Evolutionary conservation across 1,139 yeast species (phyloP).

Genomic region (Yamadazyma spencermartinsiae): DNA sequence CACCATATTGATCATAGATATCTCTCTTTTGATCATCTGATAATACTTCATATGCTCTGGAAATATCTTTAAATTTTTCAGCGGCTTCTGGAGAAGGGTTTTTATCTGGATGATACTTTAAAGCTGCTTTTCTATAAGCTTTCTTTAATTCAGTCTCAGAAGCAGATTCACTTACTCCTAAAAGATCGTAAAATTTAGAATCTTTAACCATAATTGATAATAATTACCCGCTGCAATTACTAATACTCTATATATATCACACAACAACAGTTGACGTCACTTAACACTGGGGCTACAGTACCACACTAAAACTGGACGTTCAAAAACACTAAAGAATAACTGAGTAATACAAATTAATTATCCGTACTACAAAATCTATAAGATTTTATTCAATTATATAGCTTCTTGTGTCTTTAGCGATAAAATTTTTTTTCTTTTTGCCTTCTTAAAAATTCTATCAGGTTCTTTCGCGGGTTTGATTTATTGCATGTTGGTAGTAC

Average conservation of each 20-base stretch:
- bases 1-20: constrained; percentile 86
- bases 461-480: not conserved
- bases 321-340: no score
- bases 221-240: not conserved
- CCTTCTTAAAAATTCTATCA: not conserved
- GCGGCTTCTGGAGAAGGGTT: constrained; percentile 79
- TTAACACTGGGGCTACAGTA: no score
- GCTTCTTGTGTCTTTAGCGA: not conserved
- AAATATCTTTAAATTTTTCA: constrained; percentile 90
- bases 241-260: not conserved
- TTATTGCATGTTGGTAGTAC: not conserved
- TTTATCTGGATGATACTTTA: constrained; percentile 96
- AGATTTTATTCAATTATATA: not conserved
- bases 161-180: constrained; percentile 82
- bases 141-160: constrained; percentile 84
- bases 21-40: constrained; percentile 88
- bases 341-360: no score
- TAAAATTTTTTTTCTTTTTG: not conserved
- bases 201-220: constrained; percentile 73
- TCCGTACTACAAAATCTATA: not conserved
- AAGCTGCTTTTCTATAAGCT: constrained; percentile 91
- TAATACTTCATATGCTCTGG: constrained; percentile 86
- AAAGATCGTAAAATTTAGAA: constrained; percentile 79
- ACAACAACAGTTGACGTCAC: not conserved
- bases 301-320: no score